Evolutionary conservation across 208 protist genomes (phyloP), one percentile per base, ranked within the genome.

Genomic region (Wallacemonas sp.): DNA sequence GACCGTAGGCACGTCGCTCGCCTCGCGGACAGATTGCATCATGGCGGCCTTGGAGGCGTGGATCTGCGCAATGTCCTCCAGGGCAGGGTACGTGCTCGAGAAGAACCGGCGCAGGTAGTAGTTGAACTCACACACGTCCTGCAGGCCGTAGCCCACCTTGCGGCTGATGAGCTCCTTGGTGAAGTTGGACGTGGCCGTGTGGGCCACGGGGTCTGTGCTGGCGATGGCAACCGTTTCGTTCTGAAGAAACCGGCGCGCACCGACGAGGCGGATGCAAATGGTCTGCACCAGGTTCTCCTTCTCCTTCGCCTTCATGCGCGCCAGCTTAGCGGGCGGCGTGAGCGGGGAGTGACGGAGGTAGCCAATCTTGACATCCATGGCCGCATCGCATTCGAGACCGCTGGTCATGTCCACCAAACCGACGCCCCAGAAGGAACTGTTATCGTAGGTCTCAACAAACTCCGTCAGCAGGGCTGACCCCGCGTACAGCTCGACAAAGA

Each of bases 341-440:
- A 86, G 57, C 8, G 83, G 89, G 1, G 85, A 89, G 70, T 88
- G 76, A 3, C 85, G 83, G n/a, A 85, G 63, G 57, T 70, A 82
- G 45, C 89, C 89, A 18, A 94, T 32, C 67, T 94, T 94, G 33
- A 92, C 50, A 59, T 94, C 89, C 72, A 89, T 80, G n/a, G 84
- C 76, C 61, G 78, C 89, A 7, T 84, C 76, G 59, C 29, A 45
- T 20, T 14, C 23, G 61, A 90, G 76, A 22, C 70, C 75, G 16
- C 50, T 66, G 10, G 77, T 84, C 49, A 81, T 72, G 59, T 94
- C 84, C n/a, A 87, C 64, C 16, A 94, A 68, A 48, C 82, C 76
- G 25, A 92, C 46, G 29, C 67, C 62, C 85, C 88, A 94, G 23
- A 65, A 36, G 14, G 65, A 48, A 1, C 42, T 71, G 23, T 68